A percentile compares a stretch with the other conserved stretches of the same genome.
Evolutionary conservation across 805 yeast species (phyloP).

Genomic region (Gaillardinia entomophila): DNA sequence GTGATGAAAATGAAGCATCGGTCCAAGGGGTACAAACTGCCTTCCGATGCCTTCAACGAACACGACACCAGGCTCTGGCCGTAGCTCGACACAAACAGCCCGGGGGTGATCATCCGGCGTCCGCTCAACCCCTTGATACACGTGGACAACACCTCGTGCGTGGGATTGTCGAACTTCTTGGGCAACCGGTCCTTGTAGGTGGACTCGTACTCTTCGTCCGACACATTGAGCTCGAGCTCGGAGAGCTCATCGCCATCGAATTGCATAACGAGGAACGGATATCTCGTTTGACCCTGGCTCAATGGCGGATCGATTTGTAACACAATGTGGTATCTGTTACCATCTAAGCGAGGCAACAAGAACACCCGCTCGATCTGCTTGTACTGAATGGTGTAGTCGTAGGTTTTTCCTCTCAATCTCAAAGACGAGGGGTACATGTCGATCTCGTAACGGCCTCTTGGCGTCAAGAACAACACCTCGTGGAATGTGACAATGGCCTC

Average conservation of each 20-base stretch:
- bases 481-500: conserved; percentile 91
- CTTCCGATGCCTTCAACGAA: conserved; percentile 92
- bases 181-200: conserved; percentile 71
- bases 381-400: conserved; percentile 92
- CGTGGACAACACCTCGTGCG: conserved; percentile 82
- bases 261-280: conserved; percentile 87
- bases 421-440: conserved; percentile 86
- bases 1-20: conserved; percentile 86
- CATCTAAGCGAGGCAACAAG: conserved; percentile 91
- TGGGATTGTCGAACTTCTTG: conserved; percentile 74
- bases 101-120: conserved; percentile 78
- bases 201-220: conserved; percentile 71
- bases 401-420: conserved; percentile 93
- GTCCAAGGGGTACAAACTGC: conserved; percentile 88
- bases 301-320: conserved; percentile 94
- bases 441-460: conserved; percentile 97
- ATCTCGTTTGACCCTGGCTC: conserved; percentile 96
- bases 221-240: conserved; percentile 81
- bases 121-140: conserved; percentile 88
- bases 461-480: conserved; percentile 88
- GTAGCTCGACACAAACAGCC: conserved; percentile 69
- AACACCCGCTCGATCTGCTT: conserved; percentile 86
- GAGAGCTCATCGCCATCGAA: conserved; percentile 86
- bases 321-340: conserved; percentile 79
- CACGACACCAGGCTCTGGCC: conserved; percentile 85